Evolutionary conservation across 495 filamentous ascomycete species (phyloP), one percentile per base, ranked within the genome.

Genomic region (Aspergillus mulundensis): DNA sequence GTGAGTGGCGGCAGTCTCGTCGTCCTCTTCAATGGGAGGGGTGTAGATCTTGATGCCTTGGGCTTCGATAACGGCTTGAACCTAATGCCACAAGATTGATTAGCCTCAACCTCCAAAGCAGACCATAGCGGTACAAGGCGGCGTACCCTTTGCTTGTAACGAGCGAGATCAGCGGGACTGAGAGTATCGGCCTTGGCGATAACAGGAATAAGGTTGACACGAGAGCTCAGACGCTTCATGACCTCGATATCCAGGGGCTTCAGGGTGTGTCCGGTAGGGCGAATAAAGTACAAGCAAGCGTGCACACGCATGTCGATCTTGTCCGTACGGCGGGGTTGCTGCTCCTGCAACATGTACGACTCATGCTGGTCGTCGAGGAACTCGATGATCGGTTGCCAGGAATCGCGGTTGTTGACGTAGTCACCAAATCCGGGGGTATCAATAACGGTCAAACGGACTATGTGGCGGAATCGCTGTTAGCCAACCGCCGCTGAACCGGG

Each of bases 21-120:
- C 94, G 64, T 98, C 94, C 77, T 97, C 94, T 79, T 98, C 94
- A 50, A 97, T 76, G 20, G 94, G 94, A 21, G 94, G 94, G 65
- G 93, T 89, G 78, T 98, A 98, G 72, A 98, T 97, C 83, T 96
- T 96, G 80, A 98, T 98, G 62, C 90, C 92, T 76, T 98, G 94
- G 58, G 95, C 93, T 73, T 97, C 92, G 59, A 98, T 89, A 44
- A 97, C 94, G 58, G 87, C 86, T 61, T 91, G 88, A 58, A 98
- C 91, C 93, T 98, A 40, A 65, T 41, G 30, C 28, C 43, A 19
- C 18, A 53, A 59, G 43, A 61, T 41, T 2, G 12, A 39, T 56
- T 60, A 53, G 44, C 34, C 12, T 16, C 3, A 1, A 23, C 15
- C 32, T 36, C 23, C 7, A 21, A 36, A 1, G 14, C 30, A 24